These are phyloP conservation scores for Globisporangium viniferum DNA, from an alignment of 352 stramenopile genomes.

Conservation along the genomic window DNA sequence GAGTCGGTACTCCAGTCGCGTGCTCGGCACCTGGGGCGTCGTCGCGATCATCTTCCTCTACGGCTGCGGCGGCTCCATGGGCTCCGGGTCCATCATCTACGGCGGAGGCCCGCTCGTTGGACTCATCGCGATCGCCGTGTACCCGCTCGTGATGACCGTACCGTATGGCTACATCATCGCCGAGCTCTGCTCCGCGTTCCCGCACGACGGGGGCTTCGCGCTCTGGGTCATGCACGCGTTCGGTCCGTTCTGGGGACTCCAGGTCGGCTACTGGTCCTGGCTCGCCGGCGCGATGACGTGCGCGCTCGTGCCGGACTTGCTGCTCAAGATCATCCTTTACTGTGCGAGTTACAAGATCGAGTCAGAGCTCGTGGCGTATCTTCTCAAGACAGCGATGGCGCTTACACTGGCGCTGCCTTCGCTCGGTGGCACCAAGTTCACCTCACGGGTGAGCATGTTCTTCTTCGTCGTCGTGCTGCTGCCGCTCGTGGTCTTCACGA, in stretches of 20 bases:
- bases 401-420: slow-evolving; percentile 14
- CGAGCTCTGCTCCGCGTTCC: slow-evolving; percentile 89
- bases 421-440: slow-evolving; percentile 22
- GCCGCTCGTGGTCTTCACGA: slow-evolving; percentile 18
- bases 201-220: slow-evolving; percentile 73
- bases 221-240: slow-evolving; percentile 90
- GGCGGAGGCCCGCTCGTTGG: too few relatives aligned
- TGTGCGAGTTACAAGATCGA: background rate
- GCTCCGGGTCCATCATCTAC: too few relatives aligned
- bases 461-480: slow-evolving; percentile 15
- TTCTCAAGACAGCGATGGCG: slow-evolving; percentile 21
- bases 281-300: slow-evolving; percentile 57
- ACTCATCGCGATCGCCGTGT: slow-evolving; percentile 40
- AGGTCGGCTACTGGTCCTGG: slow-evolving; percentile 75
- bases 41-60: too few relatives aligned
- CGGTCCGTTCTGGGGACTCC: slow-evolving; percentile 77
- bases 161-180: slow-evolving; percentile 89
- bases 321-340: slow-evolving; percentile 18
- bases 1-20: too few relatives aligned
- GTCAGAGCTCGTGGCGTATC: slow-evolving; percentile 3
- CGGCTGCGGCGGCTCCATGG: too few relatives aligned
- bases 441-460: slow-evolving; percentile 14
- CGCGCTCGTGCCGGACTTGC: slow-evolving; percentile 52
- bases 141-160: slow-evolving; percentile 85
- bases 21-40: too few relatives aligned